Conservation (phyloP, 495 filamentous ascomycete species). For the Rostrohypoxylon terebratum region DNA sequence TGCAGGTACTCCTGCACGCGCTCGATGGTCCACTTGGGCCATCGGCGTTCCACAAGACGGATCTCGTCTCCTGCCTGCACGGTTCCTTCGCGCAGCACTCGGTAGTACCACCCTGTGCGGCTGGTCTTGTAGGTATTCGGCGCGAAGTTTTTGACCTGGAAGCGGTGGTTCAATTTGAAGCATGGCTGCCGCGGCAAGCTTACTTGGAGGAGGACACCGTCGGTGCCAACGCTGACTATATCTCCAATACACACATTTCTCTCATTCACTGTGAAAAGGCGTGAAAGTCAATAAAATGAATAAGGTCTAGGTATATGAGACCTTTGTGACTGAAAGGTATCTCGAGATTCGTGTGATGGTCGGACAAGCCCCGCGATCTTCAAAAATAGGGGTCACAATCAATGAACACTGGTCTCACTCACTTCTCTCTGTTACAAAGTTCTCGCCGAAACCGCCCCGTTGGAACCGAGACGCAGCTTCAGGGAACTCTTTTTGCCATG, state of each 20-base stretch:
- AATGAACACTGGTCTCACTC: conserved; percentile 17
- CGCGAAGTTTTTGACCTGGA: conserved; percentile 66
- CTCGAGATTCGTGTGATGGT: neutral
- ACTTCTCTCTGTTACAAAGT: conserved; percentile 59
- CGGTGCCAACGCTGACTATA: conserved; percentile 56
- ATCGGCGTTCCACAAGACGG: conserved; percentile 54
- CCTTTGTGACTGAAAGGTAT: neutral
- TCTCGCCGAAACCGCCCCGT: conserved; percentile 69
- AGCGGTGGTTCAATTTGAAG: conserved; percentile 69
- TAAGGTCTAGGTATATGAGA: no score
- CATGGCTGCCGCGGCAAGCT: conserved; percentile 65
- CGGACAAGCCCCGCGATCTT: neutral
- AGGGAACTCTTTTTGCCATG: conserved; percentile 60
- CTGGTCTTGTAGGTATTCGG: conserved; percentile 62
- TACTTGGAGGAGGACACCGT: conserved; percentile 57
- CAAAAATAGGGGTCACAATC: conserved; percentile 12
- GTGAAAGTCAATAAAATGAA: neutral
- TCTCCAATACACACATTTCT: conserved; percentile 70
- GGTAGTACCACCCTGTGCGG: conserved; percentile 68
- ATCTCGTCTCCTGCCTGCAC: conserved; percentile 62
- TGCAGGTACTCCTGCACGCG: conserved; percentile 67
- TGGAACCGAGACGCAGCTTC: conserved; percentile 56
- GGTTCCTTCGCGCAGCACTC: conserved; percentile 60
- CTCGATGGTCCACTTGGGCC: conserved; percentile 67
- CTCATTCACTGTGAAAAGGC: conserved; percentile 60